A percentile compares a stretch with the other conserved stretches of the same genome.
phyloP scores from a whole-genome alignment of 2,329 filamentous ascomycete genomes.

The Fusarium sp. region DNA sequence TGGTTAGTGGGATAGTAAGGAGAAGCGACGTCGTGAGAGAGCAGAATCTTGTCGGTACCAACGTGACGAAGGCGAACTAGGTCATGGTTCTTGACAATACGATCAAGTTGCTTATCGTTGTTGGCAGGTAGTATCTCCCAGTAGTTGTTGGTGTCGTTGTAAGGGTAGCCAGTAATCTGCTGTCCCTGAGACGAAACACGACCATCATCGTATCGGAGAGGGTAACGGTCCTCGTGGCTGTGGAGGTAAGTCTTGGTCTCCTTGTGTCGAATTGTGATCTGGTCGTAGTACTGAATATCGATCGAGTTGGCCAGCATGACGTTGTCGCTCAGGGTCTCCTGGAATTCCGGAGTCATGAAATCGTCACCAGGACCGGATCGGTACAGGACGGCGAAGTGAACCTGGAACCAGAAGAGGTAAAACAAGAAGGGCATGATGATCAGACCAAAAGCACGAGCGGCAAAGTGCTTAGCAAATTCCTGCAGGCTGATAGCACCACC shows the following conservation, averaged over 20 bases:
- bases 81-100: slow-evolving; percentile 84
- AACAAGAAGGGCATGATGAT: slow-evolving; percentile 95
- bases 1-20: slow-evolving; percentile 98
- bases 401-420: slow-evolving; percentile 99
- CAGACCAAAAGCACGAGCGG: slow-evolving; percentile 84
- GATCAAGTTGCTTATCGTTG: slow-evolving; percentile 69
- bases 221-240: slow-evolving; percentile 90
- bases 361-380: slow-evolving; percentile 95
- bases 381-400: slow-evolving; percentile 91
- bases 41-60: slow-evolving; percentile 84
- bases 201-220: slow-evolving; percentile 95
- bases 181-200: slow-evolving; percentile 97
- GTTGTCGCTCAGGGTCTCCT: slow-evolving; percentile 96
- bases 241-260: slow-evolving; percentile 97
- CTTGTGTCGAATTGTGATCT: slow-evolving; percentile 91
- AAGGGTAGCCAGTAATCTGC: slow-evolving; percentile 97
- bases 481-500: slow-evolving; percentile 83
- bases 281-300: slow-evolving; percentile 90
- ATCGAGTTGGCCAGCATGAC: slow-evolving; percentile 89
- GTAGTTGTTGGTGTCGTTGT: slow-evolving; percentile 98
- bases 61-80: slow-evolving; percentile 88
- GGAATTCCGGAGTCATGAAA: slow-evolving; percentile 98
- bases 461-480: slow-evolving; percentile 90
- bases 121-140: slow-evolving; percentile 89
- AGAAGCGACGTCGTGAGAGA: slow-evolving; percentile 97